Evolutionary conservation across 257 asterid genomes (phyloP).

Genomic region (Cinchona pubescens): DNA sequence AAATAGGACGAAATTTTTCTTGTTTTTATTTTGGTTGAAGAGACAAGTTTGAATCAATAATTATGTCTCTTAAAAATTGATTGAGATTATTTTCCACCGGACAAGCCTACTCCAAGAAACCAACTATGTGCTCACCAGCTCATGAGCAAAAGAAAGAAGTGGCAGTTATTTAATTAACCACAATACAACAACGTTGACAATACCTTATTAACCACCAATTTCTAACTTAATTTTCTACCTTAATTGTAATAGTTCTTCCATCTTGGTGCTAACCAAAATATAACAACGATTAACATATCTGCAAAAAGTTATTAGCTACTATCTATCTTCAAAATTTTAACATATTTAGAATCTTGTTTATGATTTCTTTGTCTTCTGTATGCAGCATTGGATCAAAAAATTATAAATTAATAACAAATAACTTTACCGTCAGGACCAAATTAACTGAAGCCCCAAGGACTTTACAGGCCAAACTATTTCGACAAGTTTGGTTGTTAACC

Average conservation of each 20-base stretch:
- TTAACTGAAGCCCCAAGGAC: background rate
- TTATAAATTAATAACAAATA: background rate
- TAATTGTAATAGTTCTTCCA: background rate
- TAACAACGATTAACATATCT: background rate
- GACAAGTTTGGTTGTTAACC: slow-evolving; percentile 12
- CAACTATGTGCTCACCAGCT: background rate
- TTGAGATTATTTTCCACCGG: background rate
- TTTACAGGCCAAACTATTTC: background rate
- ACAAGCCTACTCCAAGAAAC: background rate
- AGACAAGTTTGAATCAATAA: background rate
- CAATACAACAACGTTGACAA: background rate
- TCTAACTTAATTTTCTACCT: background rate
- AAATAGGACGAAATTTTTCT: too few relatives aligned
- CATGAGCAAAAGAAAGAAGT: background rate
- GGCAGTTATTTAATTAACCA: slow-evolving; percentile 5
- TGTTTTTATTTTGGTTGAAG: background rate
- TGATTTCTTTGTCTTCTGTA: background rate
- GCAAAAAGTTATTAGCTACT: background rate
- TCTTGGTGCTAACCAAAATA: background rate
- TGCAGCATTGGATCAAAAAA: background rate
- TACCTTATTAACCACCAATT: background rate
- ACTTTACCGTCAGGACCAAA: background rate
- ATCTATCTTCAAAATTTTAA: background rate
- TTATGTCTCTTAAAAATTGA: background rate
- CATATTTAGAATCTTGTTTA: background rate